These are phyloP conservation scores for Malus asiatica DNA, from an alignment of 306 rosid species.

Conservation along the genomic window DNA sequence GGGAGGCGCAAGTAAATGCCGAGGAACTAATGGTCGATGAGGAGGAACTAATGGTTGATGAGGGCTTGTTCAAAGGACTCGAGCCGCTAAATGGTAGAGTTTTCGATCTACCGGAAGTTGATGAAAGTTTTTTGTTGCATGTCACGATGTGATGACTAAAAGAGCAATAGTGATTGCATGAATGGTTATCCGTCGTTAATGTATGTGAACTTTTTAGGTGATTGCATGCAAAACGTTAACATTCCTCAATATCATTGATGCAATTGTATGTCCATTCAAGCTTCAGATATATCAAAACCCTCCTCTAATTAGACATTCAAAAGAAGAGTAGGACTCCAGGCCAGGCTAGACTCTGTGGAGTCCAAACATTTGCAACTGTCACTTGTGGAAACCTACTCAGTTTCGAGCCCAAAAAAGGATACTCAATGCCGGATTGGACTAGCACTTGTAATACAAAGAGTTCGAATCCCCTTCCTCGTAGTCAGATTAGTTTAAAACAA, in stretches of 20 bases:
- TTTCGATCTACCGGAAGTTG: background rate
- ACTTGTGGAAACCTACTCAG: no score
- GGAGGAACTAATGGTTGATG: background rate
- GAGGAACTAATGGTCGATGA: background rate
- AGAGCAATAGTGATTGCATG: no score
- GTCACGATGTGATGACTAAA: no score
- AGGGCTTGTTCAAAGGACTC: no score
- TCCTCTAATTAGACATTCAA: no score
- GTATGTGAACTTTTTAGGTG: no score
- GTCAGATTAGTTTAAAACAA: background rate
- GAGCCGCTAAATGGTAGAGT: background rate
- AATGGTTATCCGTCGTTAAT: no score
- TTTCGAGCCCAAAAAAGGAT: background rate
- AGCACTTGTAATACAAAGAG: background rate
- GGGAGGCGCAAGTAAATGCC: background rate
- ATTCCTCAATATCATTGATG: background rate
- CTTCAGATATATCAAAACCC: background rate
- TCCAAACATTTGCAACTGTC: background rate
- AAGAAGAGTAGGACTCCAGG: background rate
- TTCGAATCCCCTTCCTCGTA: background rate
- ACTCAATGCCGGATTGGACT: background rate
- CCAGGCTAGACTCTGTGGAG: background rate
- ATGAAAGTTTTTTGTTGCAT: no score
- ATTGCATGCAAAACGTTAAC: background rate
- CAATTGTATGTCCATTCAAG: background rate